Evolutionary conservation across 768 basidiomycete species (phyloP), one percentile per base, ranked within the genome.

Genomic region (Rhodosporidiobolus sp.): DNA sequence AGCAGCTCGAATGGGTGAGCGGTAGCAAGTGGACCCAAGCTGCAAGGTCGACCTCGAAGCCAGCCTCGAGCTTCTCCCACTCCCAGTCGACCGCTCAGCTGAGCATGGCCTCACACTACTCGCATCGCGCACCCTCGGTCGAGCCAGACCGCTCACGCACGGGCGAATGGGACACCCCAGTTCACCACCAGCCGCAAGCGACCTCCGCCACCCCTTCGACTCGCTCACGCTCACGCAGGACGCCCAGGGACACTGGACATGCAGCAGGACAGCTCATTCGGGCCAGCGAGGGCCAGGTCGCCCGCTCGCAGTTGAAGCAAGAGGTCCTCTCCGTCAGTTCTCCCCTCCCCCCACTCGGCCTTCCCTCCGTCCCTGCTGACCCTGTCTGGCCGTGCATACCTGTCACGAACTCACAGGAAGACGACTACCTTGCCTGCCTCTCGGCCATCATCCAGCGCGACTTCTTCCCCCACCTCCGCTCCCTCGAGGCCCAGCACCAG

Each of bases 391-490:
- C n/a, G n/a, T 38, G 49, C 52, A 11, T 6, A 24, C 28, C 14
- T 6, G 0, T 16, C 30, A 3, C 11, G 22, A 56, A 2, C 14
- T 24, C 8, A 58, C 72, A 82, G 60, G 96, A 99, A 84, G 96
- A 98, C 74, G 92, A 94, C 79, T 98, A 98, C 81, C 94, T 92
- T 3, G 88, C 87, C 57, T 90, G 90, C 2, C 85, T 99, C 30
- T 92, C 91, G 19, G 86, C 88, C 58, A 97, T 98, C 78, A 98
- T 98, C 78, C 90, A 91, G 50, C 89, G 96, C 60, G 95, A 98
- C 82, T 99, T 99, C 85, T 99, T 98, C 79, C 96, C 96, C 0
- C 92, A 92, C 20, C 86, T 98, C 17, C 87, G 89, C 26, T 91
- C 92, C 77, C 85, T 95, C 35, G 91, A 94, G 77, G 90, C 92